Percentiles rank a stretch among this genome's conserved stretches.
Evolutionary conservation across 495 filamentous ascomycete species (phyloP).

Genomic region (Annulohypoxylon moriforme): DNA sequence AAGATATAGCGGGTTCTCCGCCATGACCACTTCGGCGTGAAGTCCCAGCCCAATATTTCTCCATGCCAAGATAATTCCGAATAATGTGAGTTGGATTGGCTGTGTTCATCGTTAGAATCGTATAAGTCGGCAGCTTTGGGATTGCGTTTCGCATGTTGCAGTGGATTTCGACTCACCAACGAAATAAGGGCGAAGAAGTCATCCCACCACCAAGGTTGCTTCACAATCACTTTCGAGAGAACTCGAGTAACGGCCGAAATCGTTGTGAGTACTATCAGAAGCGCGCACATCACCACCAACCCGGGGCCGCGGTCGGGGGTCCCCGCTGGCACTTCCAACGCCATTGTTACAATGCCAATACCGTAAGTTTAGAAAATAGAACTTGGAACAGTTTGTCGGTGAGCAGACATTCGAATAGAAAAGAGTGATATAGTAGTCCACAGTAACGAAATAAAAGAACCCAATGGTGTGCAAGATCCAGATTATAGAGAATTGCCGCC

Average conservation of each 20-base stretch:
- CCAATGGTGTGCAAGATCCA: not conserved
- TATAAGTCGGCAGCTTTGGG: not conserved
- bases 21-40: slow-evolving; percentile 11
- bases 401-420: not conserved
- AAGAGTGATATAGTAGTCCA: not conserved
- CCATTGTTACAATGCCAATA: slow-evolving; percentile 6
- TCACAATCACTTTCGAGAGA: slow-evolving; percentile 12
- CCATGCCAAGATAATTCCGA: slow-evolving; percentile 10
- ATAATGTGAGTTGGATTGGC: slow-evolving; percentile 23
- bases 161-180: slow-evolving; percentile 4
- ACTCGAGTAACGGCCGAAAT: slow-evolving; percentile 4
- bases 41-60: slow-evolving; percentile 22
- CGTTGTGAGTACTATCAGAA: slow-evolving; percentile 17
- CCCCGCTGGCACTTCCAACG: slow-evolving; percentile 23
- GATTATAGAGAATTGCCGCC: not conserved
- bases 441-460: not conserved
- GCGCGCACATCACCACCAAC: slow-evolving; percentile 15
- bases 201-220: slow-evolving; percentile 26
- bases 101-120: slow-evolving; percentile 33
- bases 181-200: slow-evolving; percentile 25
- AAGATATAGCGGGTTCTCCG: slow-evolving; percentile 16
- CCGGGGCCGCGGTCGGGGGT: slow-evolving; percentile 21
- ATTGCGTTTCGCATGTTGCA: not conserved
- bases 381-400: not conserved
- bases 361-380: not conserved